Base-by-base conservation (phyloP, 176 grass and related monocot genomes). In the Cenchrus purpureus region DNA sequence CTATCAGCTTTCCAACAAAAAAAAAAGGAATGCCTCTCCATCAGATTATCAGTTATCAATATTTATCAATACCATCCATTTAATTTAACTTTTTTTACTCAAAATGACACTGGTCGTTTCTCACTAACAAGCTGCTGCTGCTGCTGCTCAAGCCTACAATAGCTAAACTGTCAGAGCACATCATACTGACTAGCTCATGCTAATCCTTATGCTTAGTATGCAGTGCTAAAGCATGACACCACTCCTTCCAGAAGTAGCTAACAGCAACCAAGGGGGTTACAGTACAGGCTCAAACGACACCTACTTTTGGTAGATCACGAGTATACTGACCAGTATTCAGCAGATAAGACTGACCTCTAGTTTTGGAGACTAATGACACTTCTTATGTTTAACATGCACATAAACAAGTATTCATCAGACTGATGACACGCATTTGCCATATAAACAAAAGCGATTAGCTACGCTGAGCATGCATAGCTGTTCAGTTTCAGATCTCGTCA, bases 381-480 rank as follows among this genome's bases (percentile, higher is more conserved):
- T 25, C 25, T 25, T 25, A 25, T 25, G 25, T 25, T 25, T 25
- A 25, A 25, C 25, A 25, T 25, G 25, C 25, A 25, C 25, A 25
- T 25, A 25, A 25, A 25, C 25, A 25, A 25, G 25, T 25, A 25
- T 25, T 25, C 25, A 25, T 25, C 25, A 25, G 25, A 25, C 25
- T 25, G 25, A 25, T 25, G 71, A 22, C 74, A 60, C 34, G 17
- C 12, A 44, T 9, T 34, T 52, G 14, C 10, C 5, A 32, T 29
- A 46, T 84, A 76, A 77, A 85, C 74, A 48, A 77, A 34, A 3
- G n/a, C 5, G n/a, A 67, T 58, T 77, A 19, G 22, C 59, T 8
- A 56, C 71, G 8, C 6, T 45, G 13, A 66, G 1, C 40, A 19
- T 58, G 42, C 52, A 59, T 73, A 77, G 22, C 40, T 77, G 72